A percentile compares a stretch with the other conserved stretches of the same genome.
These are phyloP conservation scores for Metarhizium sp. DNA, from an alignment of 2,329 filamentous ascomycete genomes.

Conservation along the genomic window DNA sequence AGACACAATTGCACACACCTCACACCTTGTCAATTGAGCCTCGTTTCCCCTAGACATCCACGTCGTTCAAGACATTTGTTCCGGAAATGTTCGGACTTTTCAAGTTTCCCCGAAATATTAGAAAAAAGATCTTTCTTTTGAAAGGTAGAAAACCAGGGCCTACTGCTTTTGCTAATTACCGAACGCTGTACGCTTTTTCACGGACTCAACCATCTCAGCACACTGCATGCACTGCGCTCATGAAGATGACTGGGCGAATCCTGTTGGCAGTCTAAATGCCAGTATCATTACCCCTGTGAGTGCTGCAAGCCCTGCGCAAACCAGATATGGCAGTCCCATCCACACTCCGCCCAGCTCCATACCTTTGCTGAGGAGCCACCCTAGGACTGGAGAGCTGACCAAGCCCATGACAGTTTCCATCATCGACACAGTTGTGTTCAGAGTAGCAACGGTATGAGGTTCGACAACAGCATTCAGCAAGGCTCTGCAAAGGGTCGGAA, in stretches of 20 bases:
- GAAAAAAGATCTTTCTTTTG: background rate
- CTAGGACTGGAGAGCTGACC: conserved; percentile 35
- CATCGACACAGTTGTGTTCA: conserved; percentile 43
- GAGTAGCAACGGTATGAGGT: conserved; percentile 40
- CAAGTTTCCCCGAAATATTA: too few relatives aligned
- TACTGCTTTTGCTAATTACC: too few relatives aligned
- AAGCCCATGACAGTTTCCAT: conserved; percentile 40
- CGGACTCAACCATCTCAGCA: background rate
- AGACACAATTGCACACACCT: background rate
- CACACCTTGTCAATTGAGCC: background rate
- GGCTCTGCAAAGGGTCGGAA: conserved; percentile 33
- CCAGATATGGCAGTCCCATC: conserved; percentile 40
- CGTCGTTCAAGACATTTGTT: too few relatives aligned
- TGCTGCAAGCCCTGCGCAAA: conserved; percentile 23
- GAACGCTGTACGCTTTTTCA: background rate
- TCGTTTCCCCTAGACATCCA: background rate
- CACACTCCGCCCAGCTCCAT: conserved; percentile 35
- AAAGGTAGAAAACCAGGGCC: too few relatives aligned
- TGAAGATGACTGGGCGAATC: conserved; percentile 8
- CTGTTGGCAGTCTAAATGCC: conserved; percentile 15
- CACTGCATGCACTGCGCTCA: background rate
- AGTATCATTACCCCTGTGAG: conserved; percentile 21
- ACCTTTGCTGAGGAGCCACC: conserved; percentile 35
- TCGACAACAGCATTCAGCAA: conserved; percentile 45
- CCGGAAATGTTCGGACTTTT: too few relatives aligned